Evolutionary conservation across 2,329 filamentous ascomycete genomes (phyloP).

Genomic region (Colletotrichum musicola): DNA sequence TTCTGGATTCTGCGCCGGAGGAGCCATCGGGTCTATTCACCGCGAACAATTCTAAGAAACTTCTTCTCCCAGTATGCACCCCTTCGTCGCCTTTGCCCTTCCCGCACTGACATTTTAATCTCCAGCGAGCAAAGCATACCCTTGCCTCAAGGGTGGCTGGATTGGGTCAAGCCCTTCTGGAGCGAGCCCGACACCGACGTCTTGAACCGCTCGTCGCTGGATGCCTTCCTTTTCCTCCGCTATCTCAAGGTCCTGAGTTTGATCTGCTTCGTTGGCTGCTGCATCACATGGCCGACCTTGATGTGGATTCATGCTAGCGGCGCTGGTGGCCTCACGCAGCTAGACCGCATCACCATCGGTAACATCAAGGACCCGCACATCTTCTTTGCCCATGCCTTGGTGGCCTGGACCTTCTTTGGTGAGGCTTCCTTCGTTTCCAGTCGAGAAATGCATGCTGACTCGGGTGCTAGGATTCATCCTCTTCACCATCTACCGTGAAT

Average conservation of each 20-base stretch:
- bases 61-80: conserved; percentile 59
- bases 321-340: conserved; percentile 71
- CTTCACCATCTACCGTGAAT: conserved; percentile 89
- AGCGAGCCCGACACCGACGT: conserved; percentile 80
- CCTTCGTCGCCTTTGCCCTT: no score
- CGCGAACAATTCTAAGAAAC: conserved; percentile 64
- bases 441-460: not conserved
- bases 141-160: conserved; percentile 71
- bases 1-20: conserved; percentile 64
- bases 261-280: conserved; percentile 83
- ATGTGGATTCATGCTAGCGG: conserved; percentile 89
- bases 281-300: conserved; percentile 87
- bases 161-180: conserved; percentile 78
- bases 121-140: conserved; percentile 32
- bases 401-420: conserved; percentile 85
- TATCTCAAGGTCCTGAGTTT: conserved; percentile 73
- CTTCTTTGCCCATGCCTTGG: conserved; percentile 83
- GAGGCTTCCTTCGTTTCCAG: not conserved
- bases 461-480: conserved; percentile 73
- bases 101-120: not conserved
- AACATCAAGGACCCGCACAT: conserved; percentile 70
- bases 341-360: conserved; percentile 69
- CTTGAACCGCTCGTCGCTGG: conserved; percentile 90
- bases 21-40: conserved; percentile 66
- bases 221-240: conserved; percentile 91